Evolutionary conservation across 345 rosid species (phyloP).

Genomic region (Eucalyptus shirleyi): DNA sequence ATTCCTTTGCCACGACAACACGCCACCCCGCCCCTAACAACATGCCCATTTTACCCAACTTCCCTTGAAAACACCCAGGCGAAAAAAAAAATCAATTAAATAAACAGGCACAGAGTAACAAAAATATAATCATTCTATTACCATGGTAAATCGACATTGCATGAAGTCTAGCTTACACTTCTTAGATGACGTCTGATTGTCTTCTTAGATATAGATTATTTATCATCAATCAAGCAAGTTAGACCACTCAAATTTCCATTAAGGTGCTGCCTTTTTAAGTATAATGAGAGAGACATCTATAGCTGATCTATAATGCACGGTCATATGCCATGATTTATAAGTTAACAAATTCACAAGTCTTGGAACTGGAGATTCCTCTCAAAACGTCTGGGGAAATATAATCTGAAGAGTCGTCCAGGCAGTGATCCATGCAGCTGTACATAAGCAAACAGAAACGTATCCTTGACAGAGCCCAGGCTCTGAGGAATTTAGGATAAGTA

Average conservation of each 20-base stretch:
- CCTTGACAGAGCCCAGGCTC: not conserved
- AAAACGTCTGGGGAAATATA: not conserved
- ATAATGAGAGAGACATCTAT: not conserved
- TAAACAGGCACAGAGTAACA: not conserved
- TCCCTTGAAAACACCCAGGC: slow-evolving; percentile 4
- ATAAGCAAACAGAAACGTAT: not conserved
- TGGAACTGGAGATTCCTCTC: not conserved
- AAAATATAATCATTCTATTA: not conserved
- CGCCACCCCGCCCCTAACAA: not conserved
- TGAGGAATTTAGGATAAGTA: not conserved
- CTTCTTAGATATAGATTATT: not conserved
- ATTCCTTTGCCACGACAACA: not conserved
- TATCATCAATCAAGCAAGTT: not conserved
- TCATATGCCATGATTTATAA: not conserved
- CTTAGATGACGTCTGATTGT: not conserved
- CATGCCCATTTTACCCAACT: not conserved
- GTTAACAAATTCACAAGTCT: not conserved
- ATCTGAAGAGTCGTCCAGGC: not conserved
- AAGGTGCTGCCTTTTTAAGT: not conserved
- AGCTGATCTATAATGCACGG: not conserved
- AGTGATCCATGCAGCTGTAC: not conserved
- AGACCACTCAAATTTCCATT: not conserved
- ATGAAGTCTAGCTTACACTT: not conserved
- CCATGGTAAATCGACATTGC: not conserved
- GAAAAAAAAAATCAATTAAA: not conserved